Conservation (phyloP, 1,284 basidiomycete genomes). For the Mixia osmundae region DNA sequence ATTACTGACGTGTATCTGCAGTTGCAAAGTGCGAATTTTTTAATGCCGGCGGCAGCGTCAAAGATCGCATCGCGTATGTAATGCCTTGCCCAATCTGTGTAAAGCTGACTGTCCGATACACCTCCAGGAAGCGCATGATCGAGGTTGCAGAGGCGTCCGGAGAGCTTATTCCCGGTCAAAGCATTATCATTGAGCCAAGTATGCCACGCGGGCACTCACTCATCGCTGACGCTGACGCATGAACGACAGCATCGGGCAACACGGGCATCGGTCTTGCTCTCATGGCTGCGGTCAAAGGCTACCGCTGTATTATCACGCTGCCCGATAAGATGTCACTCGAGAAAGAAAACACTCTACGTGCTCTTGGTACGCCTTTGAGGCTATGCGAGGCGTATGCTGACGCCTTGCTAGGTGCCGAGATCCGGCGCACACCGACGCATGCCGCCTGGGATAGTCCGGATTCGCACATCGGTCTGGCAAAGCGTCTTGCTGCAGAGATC, state of each 20-base stretch:
- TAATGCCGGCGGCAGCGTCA: constrained; percentile 78
- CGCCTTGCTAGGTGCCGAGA: constrained; percentile 47
- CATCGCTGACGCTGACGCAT: background rate
- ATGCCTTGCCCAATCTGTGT: background rate
- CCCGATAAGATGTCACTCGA: constrained; percentile 94
- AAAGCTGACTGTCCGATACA: background rate
- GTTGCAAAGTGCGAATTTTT: constrained; percentile 79
- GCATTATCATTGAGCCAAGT: constrained; percentile 70
- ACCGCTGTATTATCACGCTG: constrained; percentile 50
- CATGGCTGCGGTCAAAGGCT: constrained; percentile 73
- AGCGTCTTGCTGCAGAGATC: constrained; percentile 49
- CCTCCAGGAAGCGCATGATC: constrained; percentile 58
- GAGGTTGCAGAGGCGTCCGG: constrained; percentile 73
- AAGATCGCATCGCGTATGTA: constrained; percentile 58
- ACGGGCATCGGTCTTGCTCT: constrained; percentile 74
- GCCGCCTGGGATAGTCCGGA: constrained; percentile 64
- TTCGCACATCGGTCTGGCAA: constrained; percentile 64
- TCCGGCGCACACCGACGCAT: constrained; percentile 79
- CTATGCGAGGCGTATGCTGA: background rate
- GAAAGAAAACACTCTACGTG: constrained; percentile 76
- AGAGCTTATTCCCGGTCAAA: constrained; percentile 60
- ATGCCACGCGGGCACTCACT: background rate
- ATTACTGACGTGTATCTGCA: constrained; percentile 19
- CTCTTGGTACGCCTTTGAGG: constrained; percentile 27
- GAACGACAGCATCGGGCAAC: constrained; percentile 12